Conservation (phyloP, 2,329 filamentous ascomycete species). For the Paecilomyces dactylethromorphus region DNA sequence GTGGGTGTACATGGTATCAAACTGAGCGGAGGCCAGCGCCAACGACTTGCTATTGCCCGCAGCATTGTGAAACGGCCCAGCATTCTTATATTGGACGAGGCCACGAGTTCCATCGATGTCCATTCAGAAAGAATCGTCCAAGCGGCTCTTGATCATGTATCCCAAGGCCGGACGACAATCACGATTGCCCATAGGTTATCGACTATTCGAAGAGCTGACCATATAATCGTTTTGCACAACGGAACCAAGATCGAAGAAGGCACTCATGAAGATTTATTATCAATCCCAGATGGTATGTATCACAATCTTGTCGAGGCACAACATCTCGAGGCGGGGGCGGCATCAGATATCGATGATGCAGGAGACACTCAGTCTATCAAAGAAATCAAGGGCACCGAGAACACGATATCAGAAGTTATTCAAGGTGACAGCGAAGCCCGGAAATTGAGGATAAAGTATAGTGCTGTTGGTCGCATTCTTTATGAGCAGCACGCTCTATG, state of each 20-base stretch:
- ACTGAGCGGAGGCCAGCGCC: constrained; percentile 78
- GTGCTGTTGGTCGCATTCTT: constrained; percentile 17
- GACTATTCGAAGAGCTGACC: constrained; percentile 69
- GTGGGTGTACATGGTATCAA: constrained; percentile 75
- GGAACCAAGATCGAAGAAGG: constrained; percentile 68
- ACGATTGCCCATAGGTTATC: constrained; percentile 70
- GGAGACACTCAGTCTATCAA: constrained; percentile 1
- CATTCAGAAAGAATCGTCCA: constrained; percentile 51
- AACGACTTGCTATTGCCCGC: constrained; percentile 69
- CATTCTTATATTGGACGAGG: constrained; percentile 69
- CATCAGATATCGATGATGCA: not conserved
- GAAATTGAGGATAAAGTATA: constrained; percentile 10
- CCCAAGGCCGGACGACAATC: constrained; percentile 45
- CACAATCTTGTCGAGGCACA: constrained; percentile 55
- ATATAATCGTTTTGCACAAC: constrained; percentile 68
- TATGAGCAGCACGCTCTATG: constrained; percentile 26
- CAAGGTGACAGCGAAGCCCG: not conserved
- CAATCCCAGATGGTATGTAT: constrained; percentile 56
- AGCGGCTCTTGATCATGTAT: constrained; percentile 46
- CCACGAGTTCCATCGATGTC: constrained; percentile 61
- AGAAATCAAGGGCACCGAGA: not conserved
- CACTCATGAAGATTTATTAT: constrained; percentile 65
- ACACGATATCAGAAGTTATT: not conserved
- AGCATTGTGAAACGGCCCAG: constrained; percentile 61
- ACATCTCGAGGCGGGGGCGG: constrained; percentile 14